Base-by-base conservation (phyloP, 257 asterid species). In the Jacaranda mimosifolia region DNA sequence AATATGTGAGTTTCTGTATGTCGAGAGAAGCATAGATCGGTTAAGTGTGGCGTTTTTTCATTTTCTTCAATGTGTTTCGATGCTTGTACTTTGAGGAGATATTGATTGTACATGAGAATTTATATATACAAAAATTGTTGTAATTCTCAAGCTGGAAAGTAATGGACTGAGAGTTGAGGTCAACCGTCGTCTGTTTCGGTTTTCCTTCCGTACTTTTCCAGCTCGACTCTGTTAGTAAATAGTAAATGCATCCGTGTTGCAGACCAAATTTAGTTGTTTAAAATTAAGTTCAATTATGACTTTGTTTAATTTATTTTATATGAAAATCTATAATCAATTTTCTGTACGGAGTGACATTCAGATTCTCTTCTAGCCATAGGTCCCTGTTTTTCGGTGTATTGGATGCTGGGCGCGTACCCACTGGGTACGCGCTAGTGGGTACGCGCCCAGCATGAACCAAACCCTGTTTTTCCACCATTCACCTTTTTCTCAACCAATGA, bases 41-140 rank as follows among this genome's bases (percentile, higher is more conserved):
- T 45, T 12, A 9, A 63, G n/a, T 60, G 19, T 56, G 58, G 56
- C 4, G 4, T 42, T 1, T n/a, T 3, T 7, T 19, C 4, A n/a
- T 1, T 52, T 70, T 56, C 38, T 67, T 21, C 59, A 26, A 38
- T 53, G 59, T 49, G 65, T 46, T 70, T 78, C 40, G 82, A 13
- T 70, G 70, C 13, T 62, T 70, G 77, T 78, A 70, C 67, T 19
- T 62, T 39, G 35, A n/a, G 48, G 69, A 63, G 15, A 6, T 3
- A 45, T 69, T 18, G 63, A 59, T 52, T 48, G 38, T 45, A 13
- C 17, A 53, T 67, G 21, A 45, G 19, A 55, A 14, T 53, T 32
- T 42, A 4, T 42, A 48, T 12, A 42, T 42, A 56, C 40, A 53
- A 59, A 19, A 14, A 14, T 65, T 51, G 18, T 51, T 9, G 18